A percentile compares a stretch with the other conserved stretches of the same genome.
Evolutionary conservation across 176 grass and related monocot genomes (phyloP).

Genomic region (Leersia perrieri): DNA sequence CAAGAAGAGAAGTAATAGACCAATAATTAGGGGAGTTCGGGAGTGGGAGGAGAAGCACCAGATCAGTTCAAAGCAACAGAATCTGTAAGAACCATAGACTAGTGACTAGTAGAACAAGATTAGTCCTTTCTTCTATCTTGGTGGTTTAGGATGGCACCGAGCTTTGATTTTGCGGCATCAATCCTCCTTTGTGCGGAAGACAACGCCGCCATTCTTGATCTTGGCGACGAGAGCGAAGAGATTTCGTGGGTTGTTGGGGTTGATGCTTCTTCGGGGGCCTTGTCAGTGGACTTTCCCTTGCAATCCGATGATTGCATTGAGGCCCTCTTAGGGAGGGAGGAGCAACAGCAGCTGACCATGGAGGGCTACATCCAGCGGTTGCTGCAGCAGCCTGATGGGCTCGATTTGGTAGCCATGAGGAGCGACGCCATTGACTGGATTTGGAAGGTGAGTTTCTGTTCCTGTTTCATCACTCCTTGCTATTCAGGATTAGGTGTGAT

Average conservation of each 20-base stretch:
- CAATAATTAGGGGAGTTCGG: not conserved
- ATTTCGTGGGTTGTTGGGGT: constrained; percentile 37
- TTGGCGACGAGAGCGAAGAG: constrained; percentile 47
- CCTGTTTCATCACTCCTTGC: not conserved
- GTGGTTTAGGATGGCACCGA: constrained; percentile 45
- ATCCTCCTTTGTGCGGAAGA: constrained; percentile 88
- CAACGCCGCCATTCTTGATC: constrained; percentile 64
- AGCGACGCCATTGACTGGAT: constrained; percentile 84
- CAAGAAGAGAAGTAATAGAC: not conserved
- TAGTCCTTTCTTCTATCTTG: not conserved
- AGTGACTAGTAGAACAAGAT: not conserved
- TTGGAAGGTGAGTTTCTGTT: constrained; percentile 73
- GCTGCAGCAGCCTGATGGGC: constrained; percentile 34
- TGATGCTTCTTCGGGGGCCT: constrained; percentile 17
- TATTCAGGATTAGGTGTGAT: constrained; percentile 21
- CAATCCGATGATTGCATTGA: constrained; percentile 74
- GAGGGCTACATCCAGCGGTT: constrained; percentile 74
- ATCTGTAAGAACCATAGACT: not conserved
- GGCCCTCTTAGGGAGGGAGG: constrained; percentile 57
- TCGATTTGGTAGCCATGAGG: constrained; percentile 68
- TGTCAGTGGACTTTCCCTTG: constrained; percentile 46
- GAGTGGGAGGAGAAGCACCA: not conserved
- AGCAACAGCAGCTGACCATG: constrained; percentile 55
- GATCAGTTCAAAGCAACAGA: not conserved
- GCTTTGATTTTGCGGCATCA: constrained; percentile 78